A percentile compares a stretch with the other conserved stretches of the same genome.
Conservation (phyloP, 108 stramenopile species). For the Pseudonitzschia pungens region DNA sequence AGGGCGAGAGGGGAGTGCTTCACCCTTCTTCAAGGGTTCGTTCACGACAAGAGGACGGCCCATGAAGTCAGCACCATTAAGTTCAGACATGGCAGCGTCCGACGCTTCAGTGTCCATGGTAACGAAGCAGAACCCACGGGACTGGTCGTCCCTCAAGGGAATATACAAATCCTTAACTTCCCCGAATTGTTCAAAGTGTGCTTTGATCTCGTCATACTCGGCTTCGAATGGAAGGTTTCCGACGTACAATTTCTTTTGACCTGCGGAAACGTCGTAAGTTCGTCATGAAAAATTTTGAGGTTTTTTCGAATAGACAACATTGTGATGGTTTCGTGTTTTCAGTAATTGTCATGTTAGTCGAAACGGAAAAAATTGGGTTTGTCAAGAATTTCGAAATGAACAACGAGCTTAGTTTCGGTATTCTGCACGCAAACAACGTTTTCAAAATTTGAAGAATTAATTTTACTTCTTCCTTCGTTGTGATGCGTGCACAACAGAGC, state of each 20-base stretch:
- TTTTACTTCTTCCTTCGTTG: no score
- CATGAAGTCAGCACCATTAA: constrained; percentile 57
- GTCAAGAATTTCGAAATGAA: no score
- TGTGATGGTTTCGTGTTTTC: neutral
- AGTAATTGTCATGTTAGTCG: neutral
- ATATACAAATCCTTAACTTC: constrained; percentile 46
- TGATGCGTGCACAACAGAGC: no score
- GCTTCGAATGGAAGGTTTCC: constrained; percentile 78
- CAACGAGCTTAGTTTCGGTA: no score
- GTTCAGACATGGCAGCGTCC: constrained; percentile 39
- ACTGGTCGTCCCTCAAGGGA: constrained; percentile 46
- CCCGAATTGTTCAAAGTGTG: constrained; percentile 59
- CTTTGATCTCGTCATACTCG: constrained; percentile 49
- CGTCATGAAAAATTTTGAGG: neutral
- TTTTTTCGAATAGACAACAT: neutral
- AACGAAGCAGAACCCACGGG: constrained; percentile 86
- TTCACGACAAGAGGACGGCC: constrained; percentile 63
- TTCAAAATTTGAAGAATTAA: no score
- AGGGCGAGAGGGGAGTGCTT: constrained; percentile 3
- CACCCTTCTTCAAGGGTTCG: constrained; percentile 46
- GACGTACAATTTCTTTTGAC: constrained; percentile 64
- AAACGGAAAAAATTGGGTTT: no score
- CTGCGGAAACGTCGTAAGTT: constrained; percentile 7
- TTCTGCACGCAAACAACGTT: no score
- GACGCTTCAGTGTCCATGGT: constrained; percentile 51